Percentiles rank a stretch among this genome's conserved stretches.
phyloP scores from a whole-genome alignment of 2,329 filamentous ascomycete species.

The Keithomyces neogunnii region DNA sequence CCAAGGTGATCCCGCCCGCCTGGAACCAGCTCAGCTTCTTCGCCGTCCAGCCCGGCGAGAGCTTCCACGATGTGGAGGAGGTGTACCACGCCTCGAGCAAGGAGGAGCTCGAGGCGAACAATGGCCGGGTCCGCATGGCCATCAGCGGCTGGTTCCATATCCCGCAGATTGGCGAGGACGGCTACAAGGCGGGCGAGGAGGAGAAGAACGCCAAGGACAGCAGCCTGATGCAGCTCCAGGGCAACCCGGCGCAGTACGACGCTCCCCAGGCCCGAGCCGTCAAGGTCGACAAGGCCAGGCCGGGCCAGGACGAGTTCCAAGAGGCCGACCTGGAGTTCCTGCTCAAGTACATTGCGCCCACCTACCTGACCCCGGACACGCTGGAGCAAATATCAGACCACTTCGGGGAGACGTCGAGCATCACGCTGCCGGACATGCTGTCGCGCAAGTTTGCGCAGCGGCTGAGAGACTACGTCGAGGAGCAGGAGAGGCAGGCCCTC shows the following conservation, averaged over 20 bases:
- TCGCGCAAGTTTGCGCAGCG: slow-evolving; percentile 66
- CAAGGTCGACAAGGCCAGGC: slow-evolving; percentile 28
- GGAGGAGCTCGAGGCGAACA: slow-evolving; percentile 56
- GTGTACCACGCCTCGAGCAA: slow-evolving; percentile 66
- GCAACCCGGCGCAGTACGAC: slow-evolving; percentile 85
- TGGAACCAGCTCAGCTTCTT: slow-evolving; percentile 99
- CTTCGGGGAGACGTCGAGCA: slow-evolving; percentile 75
- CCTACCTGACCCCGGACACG: slow-evolving; percentile 86
- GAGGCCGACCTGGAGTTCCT: slow-evolving; percentile 82
- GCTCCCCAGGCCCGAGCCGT: slow-evolving; percentile 58
- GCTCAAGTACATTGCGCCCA: slow-evolving; percentile 80
- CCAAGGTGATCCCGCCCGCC: slow-evolving; percentile 79
- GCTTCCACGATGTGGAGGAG: slow-evolving; percentile 98
- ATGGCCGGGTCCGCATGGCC: slow-evolving; percentile 83
- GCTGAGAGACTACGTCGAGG: slow-evolving; percentile 63
- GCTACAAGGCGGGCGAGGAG: slow-evolving; percentile 80
- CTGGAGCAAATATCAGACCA: slow-evolving; percentile 72
- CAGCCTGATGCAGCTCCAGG: slow-evolving; percentile 85
- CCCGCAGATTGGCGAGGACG: slow-evolving; percentile 87
- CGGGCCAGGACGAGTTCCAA: slow-evolving; percentile 52
- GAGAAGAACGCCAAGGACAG: slow-evolving; percentile 84
- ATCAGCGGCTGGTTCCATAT: slow-evolving; percentile 99
- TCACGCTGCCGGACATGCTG: slow-evolving; percentile 73
- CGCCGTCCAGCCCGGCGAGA: slow-evolving; percentile 94
- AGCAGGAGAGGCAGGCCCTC: slow-evolving; percentile 45